These are phyloP conservation scores for Fonsecaea erecta DNA, from an alignment of 2,329 filamentous ascomycete genomes.

Conservation along the genomic window DNA sequence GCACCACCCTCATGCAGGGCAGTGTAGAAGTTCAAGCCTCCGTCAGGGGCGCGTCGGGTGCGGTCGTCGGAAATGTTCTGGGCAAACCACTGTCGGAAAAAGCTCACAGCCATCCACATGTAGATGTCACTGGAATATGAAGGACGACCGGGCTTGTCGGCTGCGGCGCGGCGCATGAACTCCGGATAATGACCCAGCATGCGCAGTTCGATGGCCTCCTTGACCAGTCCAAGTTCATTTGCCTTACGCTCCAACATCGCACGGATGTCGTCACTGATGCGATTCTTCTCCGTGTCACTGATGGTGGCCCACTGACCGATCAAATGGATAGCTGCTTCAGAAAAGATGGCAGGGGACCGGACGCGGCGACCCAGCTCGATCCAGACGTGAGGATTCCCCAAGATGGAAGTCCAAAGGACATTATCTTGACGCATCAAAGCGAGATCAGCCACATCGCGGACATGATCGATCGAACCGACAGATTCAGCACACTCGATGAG, in stretches of 20 bases:
- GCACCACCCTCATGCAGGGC: slow-evolving; percentile 48
- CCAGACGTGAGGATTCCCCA: slow-evolving; percentile 52
- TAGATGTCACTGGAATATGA: slow-evolving; percentile 56
- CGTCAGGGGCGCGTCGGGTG: slow-evolving; percentile 48
- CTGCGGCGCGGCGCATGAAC: slow-evolving; percentile 47
- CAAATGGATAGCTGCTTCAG: slow-evolving; percentile 42
- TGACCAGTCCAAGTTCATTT: slow-evolving; percentile 36
- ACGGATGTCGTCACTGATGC: slow-evolving; percentile 34
- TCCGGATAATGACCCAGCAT: slow-evolving; percentile 41
- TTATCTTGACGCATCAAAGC: slow-evolving; percentile 55
- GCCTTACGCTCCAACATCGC: slow-evolving; percentile 39
- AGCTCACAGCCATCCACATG: slow-evolving; percentile 55
- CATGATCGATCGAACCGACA: slow-evolving; percentile 48
- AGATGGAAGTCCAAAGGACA: slow-evolving; percentile 52
- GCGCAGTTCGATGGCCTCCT: slow-evolving; percentile 40
- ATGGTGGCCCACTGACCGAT: slow-evolving; percentile 42
- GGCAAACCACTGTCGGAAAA: slow-evolving; percentile 55
- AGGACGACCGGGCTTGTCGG: slow-evolving; percentile 46
- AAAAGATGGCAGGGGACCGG: slow-evolving; percentile 49
- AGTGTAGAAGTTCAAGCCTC: slow-evolving; percentile 54
- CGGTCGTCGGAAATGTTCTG: slow-evolving; percentile 47
- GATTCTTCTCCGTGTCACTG: slow-evolving; percentile 28
- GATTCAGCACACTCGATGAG: slow-evolving; percentile 54
- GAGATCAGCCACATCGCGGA: slow-evolving; percentile 54
- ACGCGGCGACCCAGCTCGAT: slow-evolving; percentile 53